A percentile compares a stretch with the other conserved stretches of the same genome.
These are phyloP conservation scores for Calocybe cyanea DNA, from an alignment of 768 basidiomycete species.

Conservation along the genomic window DNA sequence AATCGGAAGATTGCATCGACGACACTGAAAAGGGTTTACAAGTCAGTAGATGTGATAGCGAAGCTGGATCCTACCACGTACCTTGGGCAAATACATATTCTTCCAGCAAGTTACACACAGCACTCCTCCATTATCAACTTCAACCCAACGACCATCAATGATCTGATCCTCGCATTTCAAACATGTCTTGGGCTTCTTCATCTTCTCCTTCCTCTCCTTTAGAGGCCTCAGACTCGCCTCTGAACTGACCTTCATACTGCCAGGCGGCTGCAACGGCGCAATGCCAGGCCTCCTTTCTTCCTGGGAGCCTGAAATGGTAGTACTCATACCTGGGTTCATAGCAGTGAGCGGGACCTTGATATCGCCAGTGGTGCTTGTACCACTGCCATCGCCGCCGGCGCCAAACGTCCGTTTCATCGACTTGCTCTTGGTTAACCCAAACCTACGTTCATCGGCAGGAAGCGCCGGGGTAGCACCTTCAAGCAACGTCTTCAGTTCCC, in stretches of 20 bases:
- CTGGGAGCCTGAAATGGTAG: slow-evolving; percentile 8
- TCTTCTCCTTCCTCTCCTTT: slow-evolving; percentile 24
- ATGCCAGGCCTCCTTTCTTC: not conserved
- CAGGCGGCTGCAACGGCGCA: slow-evolving; percentile 49
- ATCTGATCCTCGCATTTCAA: slow-evolving; percentile 65
- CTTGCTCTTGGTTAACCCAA: slow-evolving; percentile 29
- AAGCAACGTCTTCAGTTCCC: slow-evolving; percentile 48
- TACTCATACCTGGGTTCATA: slow-evolving; percentile 6
- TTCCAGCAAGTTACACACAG: slow-evolving; percentile 94
- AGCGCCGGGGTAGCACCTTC: slow-evolving; percentile 33
- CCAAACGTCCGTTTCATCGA: slow-evolving; percentile 24
- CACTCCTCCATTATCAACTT: slow-evolving; percentile 68
- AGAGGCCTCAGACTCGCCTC: slow-evolving; percentile 18
- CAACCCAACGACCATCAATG: slow-evolving; percentile 80
- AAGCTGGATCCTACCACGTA: slow-evolving; percentile 21
- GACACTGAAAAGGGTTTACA: slow-evolving; percentile 51
- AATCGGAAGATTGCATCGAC: slow-evolving; percentile 81
- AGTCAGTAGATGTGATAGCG: slow-evolving; percentile 3
- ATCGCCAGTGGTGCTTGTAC: slow-evolving; percentile 8
- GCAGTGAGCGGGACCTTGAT: slow-evolving; percentile 14
- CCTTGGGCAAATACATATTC: slow-evolving; percentile 92
- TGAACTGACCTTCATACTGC: slow-evolving; percentile 50
- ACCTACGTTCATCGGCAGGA: slow-evolving; percentile 13
- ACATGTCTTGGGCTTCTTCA: slow-evolving; percentile 47
- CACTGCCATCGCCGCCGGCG: slow-evolving; percentile 3